Conservation (phyloP, 2,329 filamentous ascomycete genomes). For the Leptographium galeiforme region DNA sequence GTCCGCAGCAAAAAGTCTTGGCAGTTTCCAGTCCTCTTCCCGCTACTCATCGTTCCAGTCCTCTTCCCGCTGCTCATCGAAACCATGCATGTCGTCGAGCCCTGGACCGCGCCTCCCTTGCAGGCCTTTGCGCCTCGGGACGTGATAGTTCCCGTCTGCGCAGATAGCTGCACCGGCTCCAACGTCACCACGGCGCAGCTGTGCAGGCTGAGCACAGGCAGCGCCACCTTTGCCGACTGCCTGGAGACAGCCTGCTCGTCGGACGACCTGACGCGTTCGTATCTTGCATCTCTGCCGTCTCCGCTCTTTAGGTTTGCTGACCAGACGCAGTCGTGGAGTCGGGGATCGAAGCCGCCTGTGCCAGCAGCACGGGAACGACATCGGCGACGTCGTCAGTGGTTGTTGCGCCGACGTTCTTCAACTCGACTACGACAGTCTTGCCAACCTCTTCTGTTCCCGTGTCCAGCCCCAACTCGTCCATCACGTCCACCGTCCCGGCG, state of each 20-base stretch:
- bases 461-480: background rate
- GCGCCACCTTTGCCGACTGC: background rate
- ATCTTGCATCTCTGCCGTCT: background rate
- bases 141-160: background rate
- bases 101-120: background rate
- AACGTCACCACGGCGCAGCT: background rate
- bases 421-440: background rate
- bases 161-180: background rate
- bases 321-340: background rate
- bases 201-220: background rate
- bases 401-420: background rate
- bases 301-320: too few species aligned
- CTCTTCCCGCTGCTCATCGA: too few species aligned
- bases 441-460: background rate
- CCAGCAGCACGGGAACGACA: background rate
- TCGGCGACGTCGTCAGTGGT: background rate
- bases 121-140: background rate
- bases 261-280: background rate
- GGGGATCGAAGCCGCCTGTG: background rate
- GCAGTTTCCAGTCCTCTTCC: too few species aligned
- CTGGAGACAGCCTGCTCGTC: background rate
- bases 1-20: too few species aligned
- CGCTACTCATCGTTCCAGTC: too few species aligned
- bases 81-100: background rate
- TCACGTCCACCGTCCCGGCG: background rate